Evolutionary conservation across 345 rosid genomes (phyloP).

Genomic region (Eucalyptus victrix): DNA sequence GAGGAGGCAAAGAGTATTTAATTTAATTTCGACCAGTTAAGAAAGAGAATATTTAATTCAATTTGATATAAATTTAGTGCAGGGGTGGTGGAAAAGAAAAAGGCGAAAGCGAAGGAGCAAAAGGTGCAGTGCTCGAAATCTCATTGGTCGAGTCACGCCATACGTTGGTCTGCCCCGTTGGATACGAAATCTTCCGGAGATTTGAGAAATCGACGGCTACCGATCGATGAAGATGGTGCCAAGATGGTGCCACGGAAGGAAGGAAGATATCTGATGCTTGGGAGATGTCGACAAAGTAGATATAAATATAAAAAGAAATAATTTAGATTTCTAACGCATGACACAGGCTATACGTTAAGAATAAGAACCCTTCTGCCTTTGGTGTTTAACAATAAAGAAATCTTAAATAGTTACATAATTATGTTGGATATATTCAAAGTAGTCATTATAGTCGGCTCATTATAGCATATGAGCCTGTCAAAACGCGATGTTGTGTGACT

Average conservation of each 20-base stretch:
- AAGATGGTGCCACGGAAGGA: not conserved
- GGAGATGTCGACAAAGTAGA: not conserved
- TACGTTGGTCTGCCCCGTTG: not conserved
- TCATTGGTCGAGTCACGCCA: not conserved
- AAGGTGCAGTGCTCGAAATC: not conserved
- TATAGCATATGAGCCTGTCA: rapidly evolving
- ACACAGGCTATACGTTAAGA: not conserved
- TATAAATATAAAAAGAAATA: not conserved
- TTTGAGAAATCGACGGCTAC: not conserved
- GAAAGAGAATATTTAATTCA: not conserved
- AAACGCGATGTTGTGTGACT: not conserved
- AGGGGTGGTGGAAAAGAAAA: not conserved
- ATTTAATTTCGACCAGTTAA: not conserved
- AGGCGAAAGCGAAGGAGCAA: not conserved
- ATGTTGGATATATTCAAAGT: not conserved
- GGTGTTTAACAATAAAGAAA: not conserved
- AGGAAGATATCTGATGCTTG: not conserved
- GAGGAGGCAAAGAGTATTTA: not conserved
- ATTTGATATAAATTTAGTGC: not conserved
- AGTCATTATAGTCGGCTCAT: not conserved
- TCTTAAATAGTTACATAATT: not conserved
- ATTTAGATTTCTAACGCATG: not conserved
- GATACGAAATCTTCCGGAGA: not conserved
- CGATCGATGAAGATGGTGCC: not conserved
- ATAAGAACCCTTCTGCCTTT: not conserved